Evolutionary conservation across 2,329 filamentous ascomycete genomes (phyloP).

Genomic region (Eutypa lata): DNA sequence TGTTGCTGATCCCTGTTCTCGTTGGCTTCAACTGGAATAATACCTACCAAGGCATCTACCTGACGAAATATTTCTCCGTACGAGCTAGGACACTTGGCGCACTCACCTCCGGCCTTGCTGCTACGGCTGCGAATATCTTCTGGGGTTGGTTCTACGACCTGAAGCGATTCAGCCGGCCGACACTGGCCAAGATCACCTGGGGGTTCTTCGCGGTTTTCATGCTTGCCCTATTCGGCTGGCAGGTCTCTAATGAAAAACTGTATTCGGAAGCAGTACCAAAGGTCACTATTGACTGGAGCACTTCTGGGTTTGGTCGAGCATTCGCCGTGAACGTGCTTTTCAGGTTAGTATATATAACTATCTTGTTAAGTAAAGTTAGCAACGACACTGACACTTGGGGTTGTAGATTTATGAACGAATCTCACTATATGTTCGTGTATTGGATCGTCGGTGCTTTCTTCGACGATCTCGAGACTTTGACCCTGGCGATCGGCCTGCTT

Average conservation of each 20-base stretch:
- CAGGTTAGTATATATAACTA: too few species aligned
- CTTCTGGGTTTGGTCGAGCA: slow-evolving; percentile 40
- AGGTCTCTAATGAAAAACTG: slow-evolving; percentile 44
- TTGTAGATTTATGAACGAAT: slow-evolving; percentile 45
- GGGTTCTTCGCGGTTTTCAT: slow-evolving; percentile 26
- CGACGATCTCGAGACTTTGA: slow-evolving; percentile 48
- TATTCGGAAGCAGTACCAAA: slow-evolving; percentile 35
- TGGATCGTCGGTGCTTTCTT: slow-evolving; percentile 50
- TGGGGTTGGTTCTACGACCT: slow-evolving; percentile 50
- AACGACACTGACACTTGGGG: too few species aligned
- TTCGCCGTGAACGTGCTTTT: slow-evolving; percentile 47
- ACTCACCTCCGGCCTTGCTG: slow-evolving; percentile 42
- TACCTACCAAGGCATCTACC: slow-evolving; percentile 50
- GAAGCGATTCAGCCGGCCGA: slow-evolving; percentile 36
- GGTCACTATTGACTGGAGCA: slow-evolving; percentile 44
- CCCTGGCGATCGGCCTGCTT: slow-evolving; percentile 44
- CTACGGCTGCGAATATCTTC: slow-evolving; percentile 42
- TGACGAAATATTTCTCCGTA: slow-evolving; percentile 51
- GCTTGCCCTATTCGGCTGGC: slow-evolving; percentile 43
- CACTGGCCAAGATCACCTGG: slow-evolving; percentile 41
- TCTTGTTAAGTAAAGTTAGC: too few species aligned
- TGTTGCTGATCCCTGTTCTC: slow-evolving; percentile 46
- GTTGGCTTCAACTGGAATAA: slow-evolving; percentile 49
- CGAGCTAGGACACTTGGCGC: slow-evolving; percentile 44
- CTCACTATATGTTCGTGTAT: slow-evolving; percentile 50